Base-by-base conservation (phyloP, 2,329 filamentous ascomycete genomes). In the Epichloe sylvatica region DNA sequence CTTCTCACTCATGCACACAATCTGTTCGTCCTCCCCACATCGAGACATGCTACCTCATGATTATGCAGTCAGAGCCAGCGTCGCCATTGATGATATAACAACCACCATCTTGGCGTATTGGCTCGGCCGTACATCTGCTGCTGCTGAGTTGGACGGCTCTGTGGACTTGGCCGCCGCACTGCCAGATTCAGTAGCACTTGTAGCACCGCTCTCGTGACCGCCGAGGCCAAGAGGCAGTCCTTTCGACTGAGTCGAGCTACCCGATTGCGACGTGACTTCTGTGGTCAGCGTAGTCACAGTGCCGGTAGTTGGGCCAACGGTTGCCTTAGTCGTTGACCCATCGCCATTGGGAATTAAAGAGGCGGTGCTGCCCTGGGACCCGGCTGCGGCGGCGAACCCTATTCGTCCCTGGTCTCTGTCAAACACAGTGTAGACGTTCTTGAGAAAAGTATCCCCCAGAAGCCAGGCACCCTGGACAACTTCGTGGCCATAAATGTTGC, bases 381-480 rank as follows among this genome's bases (percentile, higher is more conserved):
- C 39, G 40, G 52, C 55, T 19, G 51, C 46, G 13, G 46, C 54
- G 19, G 56, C 54, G 19, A 53, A 48, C 23, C 47, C 84, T 55
- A 89, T 78, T 47, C 75, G 76, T 41, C 64, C 67, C 55, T 80
- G 61, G 54, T 91, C 87, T 48, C 78, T 78, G 63, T 95, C 89
- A 62, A 94, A 94, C 23, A 92, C 82, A 1, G 80, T 73, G 62
- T 94, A 94, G 15, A 94, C 88, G 57, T 94, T 94, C 70, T 94
- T 94, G 53, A 95, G 67, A 58, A 94, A 94, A 1, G 84, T 78
- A 56, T 89, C 88, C 2, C 89, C 89, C 1, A 94, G 66, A n/a
- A 95, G 72, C 87, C 88, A 94, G 30, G 80, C 58, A 57, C 70
- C 72, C 1, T 72, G 67, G 44, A 87, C 81, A 13, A 86, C 78